Conservation (phyloP, 352 stramenopile species). For the Pseudoperonospora humuli region DNA sequence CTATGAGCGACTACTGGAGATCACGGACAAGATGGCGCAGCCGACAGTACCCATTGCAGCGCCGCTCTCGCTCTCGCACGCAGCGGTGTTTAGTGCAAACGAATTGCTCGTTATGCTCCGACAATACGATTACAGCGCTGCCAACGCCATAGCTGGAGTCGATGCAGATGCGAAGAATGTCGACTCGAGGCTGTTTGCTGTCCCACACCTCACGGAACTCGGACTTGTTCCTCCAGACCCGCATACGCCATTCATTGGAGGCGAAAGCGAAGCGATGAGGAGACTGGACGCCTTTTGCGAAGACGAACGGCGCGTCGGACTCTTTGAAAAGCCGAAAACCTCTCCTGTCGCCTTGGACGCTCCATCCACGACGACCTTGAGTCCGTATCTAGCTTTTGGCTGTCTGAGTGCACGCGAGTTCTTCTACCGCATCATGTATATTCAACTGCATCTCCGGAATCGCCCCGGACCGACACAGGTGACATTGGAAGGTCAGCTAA, state of each 20-base stretch:
- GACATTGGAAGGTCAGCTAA: slow-evolving; percentile 89
- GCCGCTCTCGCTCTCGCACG: slow-evolving; percentile 18
- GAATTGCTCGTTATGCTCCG: slow-evolving; percentile 30
- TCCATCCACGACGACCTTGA: slow-evolving; percentile 90
- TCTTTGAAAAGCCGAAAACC: slow-evolving; percentile 96
- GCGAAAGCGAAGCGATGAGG: slow-evolving; percentile 41
- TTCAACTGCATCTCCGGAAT: slow-evolving; percentile 85
- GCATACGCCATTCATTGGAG: slow-evolving; percentile 45
- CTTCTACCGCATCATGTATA: slow-evolving; percentile 75
- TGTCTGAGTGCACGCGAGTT: slow-evolving; percentile 82
- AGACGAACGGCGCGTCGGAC: slow-evolving; percentile 60
- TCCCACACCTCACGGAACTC: slow-evolving; percentile 35
- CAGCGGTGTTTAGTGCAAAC: slow-evolving; percentile 12
- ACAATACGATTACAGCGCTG: slow-evolving; percentile 3
- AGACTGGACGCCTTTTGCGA: slow-evolving; percentile 52
- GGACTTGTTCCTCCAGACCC: slow-evolving; percentile 21
- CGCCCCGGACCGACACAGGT: slow-evolving; percentile 75
- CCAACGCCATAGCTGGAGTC: slow-evolving; percentile 23
- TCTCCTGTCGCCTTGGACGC: slow-evolving; percentile 68
- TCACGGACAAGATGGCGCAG: slow-evolving; percentile 44
- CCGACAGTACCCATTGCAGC: slow-evolving; percentile 36
- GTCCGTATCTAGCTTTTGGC: slow-evolving; percentile 86
- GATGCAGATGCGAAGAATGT: background rate
- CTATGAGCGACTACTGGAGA: slow-evolving; percentile 49
- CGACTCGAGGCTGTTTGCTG: slow-evolving; percentile 23